Base-by-base conservation (phyloP, 225 moss, liverwort and hornwort species). In the Sphagnum tenellum region DNA sequence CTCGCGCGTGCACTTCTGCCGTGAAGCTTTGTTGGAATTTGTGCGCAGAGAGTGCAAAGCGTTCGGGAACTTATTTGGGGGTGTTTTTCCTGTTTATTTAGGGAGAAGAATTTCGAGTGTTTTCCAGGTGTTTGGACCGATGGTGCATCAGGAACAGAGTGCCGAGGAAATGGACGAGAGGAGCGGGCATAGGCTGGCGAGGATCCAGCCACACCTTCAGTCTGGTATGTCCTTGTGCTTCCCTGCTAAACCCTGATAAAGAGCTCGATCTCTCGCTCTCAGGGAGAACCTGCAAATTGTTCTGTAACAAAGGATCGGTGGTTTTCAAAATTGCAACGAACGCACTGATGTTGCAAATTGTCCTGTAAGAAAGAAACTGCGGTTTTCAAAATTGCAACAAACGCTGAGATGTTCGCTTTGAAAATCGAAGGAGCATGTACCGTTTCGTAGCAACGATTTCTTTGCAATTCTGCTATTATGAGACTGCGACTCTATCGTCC, bases 161-260 rank as follows among this genome's bases (percentile, higher is more conserved):
- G 29, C 29, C 29, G 29, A 29, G 29, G 29, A 29, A 29, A 29
- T 77, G 70, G 59, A 75, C 5, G 75, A 75, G 55, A 88, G 74
- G 79, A 77, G 86, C 64, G 57, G 77, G 64, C 79, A 83, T 50
- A 78, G 90, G 64, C 65, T 91, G 65, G 72, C 81, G 2, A 82
- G 81, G 65, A 86, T 91, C 76, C 73, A 69, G 3, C 70, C 66
- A 47, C 91, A 91, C 55, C 69, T 91, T 48, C 71, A 84, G 68
- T 84, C 91, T 70, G 71, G 12, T 45, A 49, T 52, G 46, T 48
- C 44, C 7, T 7, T 44, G 4, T 46, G 44, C 4, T 48, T 12
- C 5, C 5, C 47, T 65, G 70, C 68, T 67, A 29, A 29, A 29
- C 29, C 29, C 29, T 29, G 29, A 29, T 29, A 29, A 12, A 3